These are phyloP conservation scores for Iberis amara DNA, from an alignment of 441 rosid species.

Conservation along the genomic window DNA sequence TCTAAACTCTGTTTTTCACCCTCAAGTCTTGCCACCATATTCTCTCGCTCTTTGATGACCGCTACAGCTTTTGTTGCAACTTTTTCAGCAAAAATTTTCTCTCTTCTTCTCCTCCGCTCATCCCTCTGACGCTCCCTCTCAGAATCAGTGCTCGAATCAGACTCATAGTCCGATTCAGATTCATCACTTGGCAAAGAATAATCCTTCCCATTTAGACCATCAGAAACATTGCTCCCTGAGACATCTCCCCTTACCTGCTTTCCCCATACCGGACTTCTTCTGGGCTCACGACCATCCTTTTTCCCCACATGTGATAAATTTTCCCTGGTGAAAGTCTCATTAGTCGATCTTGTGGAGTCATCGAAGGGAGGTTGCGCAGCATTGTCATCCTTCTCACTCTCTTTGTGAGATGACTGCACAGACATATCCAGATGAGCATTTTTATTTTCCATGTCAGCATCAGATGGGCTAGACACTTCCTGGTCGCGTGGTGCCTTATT, in stretches of 20 bases:
- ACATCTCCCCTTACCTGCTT: constrained; percentile 33
- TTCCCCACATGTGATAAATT: constrained; percentile 28
- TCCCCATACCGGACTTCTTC: constrained; percentile 35
- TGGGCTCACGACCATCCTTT: constrained; percentile 34
- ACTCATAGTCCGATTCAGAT: constrained; percentile 57
- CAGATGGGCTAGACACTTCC: constrained; percentile 49
- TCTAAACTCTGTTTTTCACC: constrained; percentile 94
- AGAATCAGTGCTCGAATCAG: constrained; percentile 71
- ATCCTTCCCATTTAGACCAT: constrained; percentile 42
- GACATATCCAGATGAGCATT: constrained; percentile 18
- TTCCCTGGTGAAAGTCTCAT: constrained; percentile 30
- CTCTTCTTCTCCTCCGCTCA: constrained; percentile 60
- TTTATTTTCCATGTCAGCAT: constrained; percentile 39
- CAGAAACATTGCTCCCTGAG: constrained; percentile 38
- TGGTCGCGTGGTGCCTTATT: constrained; percentile 52
- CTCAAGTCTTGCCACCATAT: constrained; percentile 81
- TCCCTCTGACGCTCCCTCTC: constrained; percentile 80
- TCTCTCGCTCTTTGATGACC: constrained; percentile 78
- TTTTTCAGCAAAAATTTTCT: constrained; percentile 69
- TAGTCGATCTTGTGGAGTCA: constrained; percentile 28
- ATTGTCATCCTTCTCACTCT: constrained; percentile 37
- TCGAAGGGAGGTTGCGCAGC: constrained; percentile 28
- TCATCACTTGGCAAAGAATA: constrained; percentile 39
- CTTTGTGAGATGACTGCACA: constrained; percentile 27
- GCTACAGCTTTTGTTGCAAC: constrained; percentile 73